phyloP scores from a whole-genome alignment of 495 filamentous ascomycete genomes.

The Aspergillus taichungensis region DNA sequence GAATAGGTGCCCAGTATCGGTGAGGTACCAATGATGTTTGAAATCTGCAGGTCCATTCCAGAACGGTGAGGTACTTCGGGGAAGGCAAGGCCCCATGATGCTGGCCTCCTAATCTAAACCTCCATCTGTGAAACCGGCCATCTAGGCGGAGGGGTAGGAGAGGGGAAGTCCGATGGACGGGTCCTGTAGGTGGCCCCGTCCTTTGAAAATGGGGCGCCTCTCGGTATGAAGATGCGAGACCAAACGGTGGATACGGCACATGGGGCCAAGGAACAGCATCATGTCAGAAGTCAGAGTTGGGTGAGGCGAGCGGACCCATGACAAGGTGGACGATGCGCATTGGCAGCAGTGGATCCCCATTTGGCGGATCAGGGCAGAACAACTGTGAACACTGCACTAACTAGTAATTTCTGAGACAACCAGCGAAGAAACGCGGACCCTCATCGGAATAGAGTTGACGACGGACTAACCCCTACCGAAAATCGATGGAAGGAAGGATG shows the following conservation, averaged over 20 bases:
- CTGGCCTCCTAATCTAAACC: neutral
- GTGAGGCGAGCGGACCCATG: constrained; percentile 13
- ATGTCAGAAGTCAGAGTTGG: constrained; percentile 10
- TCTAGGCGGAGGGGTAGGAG: constrained; percentile 12
- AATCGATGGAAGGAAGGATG: no score
- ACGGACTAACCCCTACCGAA: no score
- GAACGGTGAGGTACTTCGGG: constrained; percentile 8
- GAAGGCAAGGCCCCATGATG: constrained; percentile 10
- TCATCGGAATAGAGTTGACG: no score
- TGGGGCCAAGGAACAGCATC: constrained; percentile 8
- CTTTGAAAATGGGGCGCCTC: constrained; percentile 8
- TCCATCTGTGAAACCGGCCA: neutral
- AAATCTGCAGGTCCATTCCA: constrained; percentile 8
- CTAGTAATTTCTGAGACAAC: no score
- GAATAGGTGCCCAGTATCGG: constrained; percentile 4
- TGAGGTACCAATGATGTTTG: constrained; percentile 4
- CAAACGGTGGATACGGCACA: constrained; percentile 13
- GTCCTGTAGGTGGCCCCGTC: constrained; percentile 15
- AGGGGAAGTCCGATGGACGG: constrained; percentile 20
- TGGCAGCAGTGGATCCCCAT: constrained; percentile 6
- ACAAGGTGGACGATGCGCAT: constrained; percentile 12
- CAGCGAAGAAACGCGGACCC: no score
- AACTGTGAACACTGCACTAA: no score
- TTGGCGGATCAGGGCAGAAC: no score
- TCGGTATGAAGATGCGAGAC: constrained; percentile 1